phyloP scores from a whole-genome alignment of 192 early-diverging fungal species.

The Coemansia sp. region DNA sequence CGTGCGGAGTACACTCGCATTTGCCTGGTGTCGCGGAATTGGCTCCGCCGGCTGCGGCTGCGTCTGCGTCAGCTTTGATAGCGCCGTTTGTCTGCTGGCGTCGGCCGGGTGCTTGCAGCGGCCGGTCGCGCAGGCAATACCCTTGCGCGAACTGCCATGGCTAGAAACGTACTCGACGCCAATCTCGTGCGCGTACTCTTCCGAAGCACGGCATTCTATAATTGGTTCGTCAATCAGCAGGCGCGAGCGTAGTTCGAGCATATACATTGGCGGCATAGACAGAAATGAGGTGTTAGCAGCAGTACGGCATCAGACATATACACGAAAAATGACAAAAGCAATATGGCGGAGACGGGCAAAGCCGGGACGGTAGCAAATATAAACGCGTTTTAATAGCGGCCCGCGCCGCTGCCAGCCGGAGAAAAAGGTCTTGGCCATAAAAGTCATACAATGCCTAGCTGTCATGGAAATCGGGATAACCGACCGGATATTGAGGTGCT shows the following conservation, averaged over 20 bases:
- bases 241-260: slow-evolving; percentile 7
- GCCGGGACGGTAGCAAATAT: too few relatives aligned
- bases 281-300: background rate
- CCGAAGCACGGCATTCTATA: slow-evolving; percentile 40
- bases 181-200: slow-evolving; percentile 36
- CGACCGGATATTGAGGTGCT: too few relatives aligned
- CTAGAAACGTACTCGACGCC: slow-evolving; percentile 17
- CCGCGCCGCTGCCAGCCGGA: too few relatives aligned
- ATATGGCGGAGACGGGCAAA: too few relatives aligned
- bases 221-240: slow-evolving; percentile 21
- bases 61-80: background rate
- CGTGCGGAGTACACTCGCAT: background rate
- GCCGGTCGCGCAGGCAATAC: background rate
- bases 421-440: too few relatives aligned
- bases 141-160: background rate
- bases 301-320: too few relatives aligned
- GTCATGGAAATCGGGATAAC: too few relatives aligned
- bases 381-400: too few relatives aligned
- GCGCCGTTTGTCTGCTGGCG: background rate
- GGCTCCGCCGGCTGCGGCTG: background rate
- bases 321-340: too few relatives aligned
- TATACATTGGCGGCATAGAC: slow-evolving; percentile 13
- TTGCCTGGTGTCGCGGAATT: background rate
- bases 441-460: too few relatives aligned
- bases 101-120: background rate